A percentile compares a stretch with the other conserved stretches of the same genome.
These are phyloP conservation scores for Pestalotiopsis sp. DNA, from an alignment of 2,329 filamentous ascomycete genomes.

Conservation along the genomic window DNA sequence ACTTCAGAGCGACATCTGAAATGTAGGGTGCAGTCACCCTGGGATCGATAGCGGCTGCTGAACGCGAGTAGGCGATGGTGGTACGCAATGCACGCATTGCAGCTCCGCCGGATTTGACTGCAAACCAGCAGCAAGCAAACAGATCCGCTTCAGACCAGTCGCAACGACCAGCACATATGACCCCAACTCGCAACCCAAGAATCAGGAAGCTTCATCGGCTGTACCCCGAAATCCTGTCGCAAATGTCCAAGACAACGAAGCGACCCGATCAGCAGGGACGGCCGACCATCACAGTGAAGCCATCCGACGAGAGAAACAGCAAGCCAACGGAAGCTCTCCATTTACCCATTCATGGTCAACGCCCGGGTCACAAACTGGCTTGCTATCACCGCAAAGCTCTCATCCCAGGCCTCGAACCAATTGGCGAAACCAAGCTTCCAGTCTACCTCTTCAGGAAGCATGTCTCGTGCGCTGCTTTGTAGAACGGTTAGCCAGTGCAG, in stretches of 20 bases:
- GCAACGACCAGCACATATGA: background rate
- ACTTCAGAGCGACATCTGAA: background rate
- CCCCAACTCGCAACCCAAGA: background rate
- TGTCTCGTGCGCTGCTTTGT: conserved; percentile 1
- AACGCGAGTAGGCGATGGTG: background rate
- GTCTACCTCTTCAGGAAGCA: background rate
- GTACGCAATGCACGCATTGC: background rate
- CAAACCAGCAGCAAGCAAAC: background rate
- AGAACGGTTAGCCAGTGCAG: background rate
- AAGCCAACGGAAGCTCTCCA: background rate
- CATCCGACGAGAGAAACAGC: background rate
- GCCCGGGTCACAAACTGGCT: background rate
- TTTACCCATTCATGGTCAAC: background rate
- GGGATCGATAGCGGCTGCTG: background rate
- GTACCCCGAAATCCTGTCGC: background rate
- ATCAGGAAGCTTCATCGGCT: background rate
- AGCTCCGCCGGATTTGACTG: background rate
- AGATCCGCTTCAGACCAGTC: background rate
- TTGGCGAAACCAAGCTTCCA: background rate
- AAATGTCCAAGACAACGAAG: background rate
- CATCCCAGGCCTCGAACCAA: background rate
- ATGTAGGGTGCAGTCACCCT: background rate
- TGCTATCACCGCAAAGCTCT: background rate
- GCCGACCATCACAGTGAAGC: background rate
- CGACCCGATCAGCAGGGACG: background rate